These are phyloP conservation scores for Calocybe cyanea DNA, from an alignment of 768 basidiomycete species.

Conservation along the genomic window DNA sequence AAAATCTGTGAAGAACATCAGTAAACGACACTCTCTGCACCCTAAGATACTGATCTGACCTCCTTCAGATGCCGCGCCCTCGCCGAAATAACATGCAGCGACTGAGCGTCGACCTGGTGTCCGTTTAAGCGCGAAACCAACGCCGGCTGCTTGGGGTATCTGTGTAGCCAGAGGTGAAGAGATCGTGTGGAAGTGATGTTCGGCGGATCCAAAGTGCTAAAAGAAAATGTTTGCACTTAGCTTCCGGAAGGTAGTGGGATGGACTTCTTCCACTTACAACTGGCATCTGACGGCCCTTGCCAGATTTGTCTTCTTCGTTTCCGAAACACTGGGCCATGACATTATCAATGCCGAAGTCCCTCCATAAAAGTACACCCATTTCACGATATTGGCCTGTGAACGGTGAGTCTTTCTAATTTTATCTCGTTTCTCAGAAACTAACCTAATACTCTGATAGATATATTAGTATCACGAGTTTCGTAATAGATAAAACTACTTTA, in stretches of 20 bases:
- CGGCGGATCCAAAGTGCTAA: conserved; percentile 81
- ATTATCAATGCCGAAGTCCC: conserved; percentile 74
- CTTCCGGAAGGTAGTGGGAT: background rate
- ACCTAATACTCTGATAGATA: conserved; percentile 66
- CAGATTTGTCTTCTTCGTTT: conserved; percentile 71
- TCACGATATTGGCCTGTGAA: conserved; percentile 83
- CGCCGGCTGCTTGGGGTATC: conserved; percentile 92
- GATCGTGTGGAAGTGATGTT: conserved; percentile 89
- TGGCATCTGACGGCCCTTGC: conserved; percentile 92
- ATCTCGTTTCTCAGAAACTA: conserved; percentile 16
- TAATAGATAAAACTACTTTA: conserved; percentile 32
- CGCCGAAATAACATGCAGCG: conserved; percentile 89
- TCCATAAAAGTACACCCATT: conserved; percentile 87
- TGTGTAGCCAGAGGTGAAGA: conserved; percentile 93
- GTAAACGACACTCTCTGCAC: background rate
- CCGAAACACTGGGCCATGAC: conserved; percentile 93
- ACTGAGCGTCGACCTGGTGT: conserved; percentile 70
- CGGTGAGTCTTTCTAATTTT: too few species aligned
- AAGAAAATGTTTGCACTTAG: conserved; percentile 11
- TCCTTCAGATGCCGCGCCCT: conserved; percentile 92
- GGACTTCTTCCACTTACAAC: conserved; percentile 50
- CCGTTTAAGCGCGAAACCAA: conserved; percentile 84
- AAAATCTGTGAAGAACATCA: conserved; percentile 56
- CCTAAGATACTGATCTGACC: conserved; percentile 30
- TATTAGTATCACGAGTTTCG: background rate